Percentiles rank a stretch among this genome's conserved stretches.
These are phyloP conservation scores for Tuctoria greenei DNA, from an alignment of 176 grass and related monocot genomes.

Conservation along the genomic window DNA sequence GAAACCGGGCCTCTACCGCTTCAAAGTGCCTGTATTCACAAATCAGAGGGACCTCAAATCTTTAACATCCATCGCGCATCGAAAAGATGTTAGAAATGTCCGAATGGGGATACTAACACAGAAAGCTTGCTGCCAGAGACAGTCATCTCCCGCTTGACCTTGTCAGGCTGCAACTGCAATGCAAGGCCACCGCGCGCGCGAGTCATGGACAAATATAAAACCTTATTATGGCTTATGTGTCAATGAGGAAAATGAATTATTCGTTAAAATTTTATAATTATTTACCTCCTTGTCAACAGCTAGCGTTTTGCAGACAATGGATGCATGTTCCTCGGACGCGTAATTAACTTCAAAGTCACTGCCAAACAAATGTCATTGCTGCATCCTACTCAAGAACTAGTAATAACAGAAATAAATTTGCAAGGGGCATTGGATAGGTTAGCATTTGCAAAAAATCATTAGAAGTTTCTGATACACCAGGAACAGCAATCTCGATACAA, in stretches of 20 bases:
- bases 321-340: constrained; percentile 46
- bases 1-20: constrained; percentile 68
- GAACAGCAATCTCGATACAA: not conserved
- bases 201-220: not conserved
- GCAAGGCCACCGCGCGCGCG: not conserved
- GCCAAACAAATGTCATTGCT: constrained; percentile 24
- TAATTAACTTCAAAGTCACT: constrained; percentile 73
- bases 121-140: constrained; percentile 60
- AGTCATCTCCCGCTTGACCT: constrained; percentile 65
- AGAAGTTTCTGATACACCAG: too few species aligned
- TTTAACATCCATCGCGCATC: not conserved
- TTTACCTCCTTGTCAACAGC: constrained; percentile 72
- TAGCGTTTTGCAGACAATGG: constrained; percentile 49
- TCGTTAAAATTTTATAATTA: not conserved
- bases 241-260: too few species aligned
- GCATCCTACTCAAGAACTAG: not conserved
- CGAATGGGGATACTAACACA: constrained; percentile 49
- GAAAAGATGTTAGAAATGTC: not conserved
- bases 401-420: not conserved
- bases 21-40: constrained; percentile 52
- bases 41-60: not conserved
- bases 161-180: constrained; percentile 72
- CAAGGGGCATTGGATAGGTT: not conserved
- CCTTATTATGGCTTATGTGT: not conserved
- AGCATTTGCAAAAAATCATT: not conserved